Conservation (phyloP, 371 early-diverging fungal species). For the Capillidium rhysosporum region DNA sequence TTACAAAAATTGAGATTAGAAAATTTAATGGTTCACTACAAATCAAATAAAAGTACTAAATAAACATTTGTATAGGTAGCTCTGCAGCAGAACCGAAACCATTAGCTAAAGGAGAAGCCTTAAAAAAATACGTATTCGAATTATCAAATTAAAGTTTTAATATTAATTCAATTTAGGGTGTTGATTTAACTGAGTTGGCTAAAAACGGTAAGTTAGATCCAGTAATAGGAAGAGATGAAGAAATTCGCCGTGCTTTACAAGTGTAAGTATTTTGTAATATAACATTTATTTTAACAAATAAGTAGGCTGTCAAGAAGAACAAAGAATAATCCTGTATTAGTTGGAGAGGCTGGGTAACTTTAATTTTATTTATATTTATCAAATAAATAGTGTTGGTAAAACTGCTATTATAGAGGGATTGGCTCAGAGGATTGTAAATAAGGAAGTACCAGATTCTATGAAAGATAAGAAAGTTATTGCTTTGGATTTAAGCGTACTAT, state of each 20-base stretch:
- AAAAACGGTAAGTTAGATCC: conserved; percentile 58
- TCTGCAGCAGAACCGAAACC: not conserved
- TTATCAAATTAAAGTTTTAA: not conserved
- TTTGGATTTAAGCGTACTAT: conserved; percentile 44
- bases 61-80: no score
- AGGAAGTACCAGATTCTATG: conserved; percentile 58
- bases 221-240: conserved; percentile 76
- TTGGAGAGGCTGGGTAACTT: conserved; percentile 50
- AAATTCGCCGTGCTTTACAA: conserved; percentile 65
- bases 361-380: not conserved
- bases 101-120: conserved; percentile 5
- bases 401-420: conserved; percentile 48
- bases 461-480: conserved; percentile 51
- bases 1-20: no score
- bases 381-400: conserved; percentile 25
- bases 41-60: no score
- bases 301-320: conserved; percentile 41
- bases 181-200: conserved; percentile 63
- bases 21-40: no score
- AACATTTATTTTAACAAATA: not conserved
- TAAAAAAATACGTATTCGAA: conserved; percentile 3
- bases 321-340: conserved; percentile 82
- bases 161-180: conserved; percentile 8
- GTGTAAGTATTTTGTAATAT: conserved; percentile 17
- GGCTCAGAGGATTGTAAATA: conserved; percentile 60